Conservation (phyloP, 345 rosid species). For the Eucalyptus pauciflora region DNA sequence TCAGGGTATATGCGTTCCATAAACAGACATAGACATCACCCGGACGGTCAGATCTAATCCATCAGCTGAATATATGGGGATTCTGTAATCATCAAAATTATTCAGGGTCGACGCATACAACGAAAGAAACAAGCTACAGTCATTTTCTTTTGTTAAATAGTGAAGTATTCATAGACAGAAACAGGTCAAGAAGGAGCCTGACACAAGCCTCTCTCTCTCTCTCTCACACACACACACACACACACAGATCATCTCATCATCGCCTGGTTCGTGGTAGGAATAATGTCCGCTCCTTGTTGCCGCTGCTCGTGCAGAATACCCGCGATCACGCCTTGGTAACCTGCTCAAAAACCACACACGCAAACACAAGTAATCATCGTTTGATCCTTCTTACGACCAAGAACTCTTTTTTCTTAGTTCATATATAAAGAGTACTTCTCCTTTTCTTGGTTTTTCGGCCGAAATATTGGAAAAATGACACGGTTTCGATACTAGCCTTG, state of each 20-base stretch:
- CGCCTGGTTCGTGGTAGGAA: neutral
- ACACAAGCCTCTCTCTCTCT: neutral
- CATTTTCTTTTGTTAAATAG: neutral
- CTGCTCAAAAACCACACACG: neutral
- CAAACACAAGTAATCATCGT: neutral
- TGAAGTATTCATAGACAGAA: neutral
- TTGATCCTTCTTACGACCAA: neutral
- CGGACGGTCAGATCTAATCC: neutral
- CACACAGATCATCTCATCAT: neutral
- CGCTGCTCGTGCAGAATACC: neutral
- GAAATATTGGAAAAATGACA: too few species aligned
- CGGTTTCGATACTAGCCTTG: neutral
- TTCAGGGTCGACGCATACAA: neutral
- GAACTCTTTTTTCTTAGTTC: neutral
- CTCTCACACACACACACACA: too few species aligned
- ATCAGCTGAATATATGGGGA: neutral
- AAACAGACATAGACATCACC: neutral
- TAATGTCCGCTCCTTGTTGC: neutral
- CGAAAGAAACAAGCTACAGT: neutral
- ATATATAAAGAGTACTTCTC: neutral
- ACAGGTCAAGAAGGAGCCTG: neutral
- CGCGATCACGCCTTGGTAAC: neutral
- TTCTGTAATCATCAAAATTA: neutral
- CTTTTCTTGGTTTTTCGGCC: neutral
- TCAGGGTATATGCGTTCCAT: neutral